These are phyloP conservation scores for Chrysanthemum seticuspe DNA, from an alignment of 129 eudicot genomes.

Conservation along the genomic window DNA sequence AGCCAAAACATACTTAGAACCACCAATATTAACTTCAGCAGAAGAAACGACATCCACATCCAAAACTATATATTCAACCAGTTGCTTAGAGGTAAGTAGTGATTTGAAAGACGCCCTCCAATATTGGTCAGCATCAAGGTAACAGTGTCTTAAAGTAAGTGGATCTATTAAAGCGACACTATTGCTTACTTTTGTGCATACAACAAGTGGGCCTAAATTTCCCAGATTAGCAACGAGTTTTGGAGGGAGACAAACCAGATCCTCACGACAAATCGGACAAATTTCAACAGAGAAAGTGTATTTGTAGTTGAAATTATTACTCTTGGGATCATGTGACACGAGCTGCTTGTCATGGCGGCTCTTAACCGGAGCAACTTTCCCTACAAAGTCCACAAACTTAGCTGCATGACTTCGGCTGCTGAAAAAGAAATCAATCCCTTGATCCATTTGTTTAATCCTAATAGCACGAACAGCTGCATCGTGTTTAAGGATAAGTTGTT, in stretches of 20 bases:
- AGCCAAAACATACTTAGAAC: conserved; percentile 36
- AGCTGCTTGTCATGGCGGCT: conserved; percentile 52
- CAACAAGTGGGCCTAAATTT: conserved; percentile 46
- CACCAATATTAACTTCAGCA: conserved; percentile 5
- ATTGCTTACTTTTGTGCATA: conserved; percentile 50
- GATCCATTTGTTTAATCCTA: conserved; percentile 55
- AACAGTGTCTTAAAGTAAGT: not conserved
- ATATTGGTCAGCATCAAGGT: conserved; percentile 13
- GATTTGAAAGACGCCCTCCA: conserved; percentile 8
- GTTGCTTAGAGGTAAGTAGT: conserved; percentile 9
- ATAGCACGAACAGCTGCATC: conserved; percentile 51
- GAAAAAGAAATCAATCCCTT: conserved; percentile 65
- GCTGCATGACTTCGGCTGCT: conserved; percentile 48
- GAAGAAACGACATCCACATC: not conserved
- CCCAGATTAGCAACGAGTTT: conserved; percentile 38
- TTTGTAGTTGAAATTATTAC: conserved; percentile 47
- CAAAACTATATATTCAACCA: conserved; percentile 12
- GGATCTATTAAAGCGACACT: conserved; percentile 34
- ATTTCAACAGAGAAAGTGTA: conserved; percentile 60
- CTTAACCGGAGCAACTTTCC: conserved; percentile 44
- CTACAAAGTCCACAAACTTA: conserved; percentile 54
- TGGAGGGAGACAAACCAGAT: conserved; percentile 41
- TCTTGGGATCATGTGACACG: conserved; percentile 62
- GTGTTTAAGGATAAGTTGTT: conserved; percentile 67
- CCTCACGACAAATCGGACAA: conserved; percentile 59